These are phyloP conservation scores for Brassica incana DNA, from an alignment of 345 rosid species.

Conservation along the genomic window DNA sequence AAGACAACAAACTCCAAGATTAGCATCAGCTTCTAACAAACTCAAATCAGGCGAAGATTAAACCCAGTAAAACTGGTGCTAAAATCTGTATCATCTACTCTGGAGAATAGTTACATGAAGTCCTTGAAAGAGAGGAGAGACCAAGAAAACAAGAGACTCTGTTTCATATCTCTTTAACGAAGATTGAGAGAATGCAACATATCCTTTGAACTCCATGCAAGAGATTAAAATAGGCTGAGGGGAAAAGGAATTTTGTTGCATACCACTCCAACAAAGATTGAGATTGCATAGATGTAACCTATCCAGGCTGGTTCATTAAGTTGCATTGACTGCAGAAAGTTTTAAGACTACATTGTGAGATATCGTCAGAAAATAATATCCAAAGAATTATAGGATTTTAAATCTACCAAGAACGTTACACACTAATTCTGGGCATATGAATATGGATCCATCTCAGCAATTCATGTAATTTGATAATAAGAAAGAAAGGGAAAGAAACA, in stretches of 20 bases:
- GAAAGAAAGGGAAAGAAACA: constrained; percentile 21
- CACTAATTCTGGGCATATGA: background rate
- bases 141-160: background rate
- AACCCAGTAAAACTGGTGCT: background rate
- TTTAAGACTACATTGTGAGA: constrained; percentile 26
- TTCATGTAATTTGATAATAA: background rate
- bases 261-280: constrained; percentile 98
- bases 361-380: constrained; percentile 23
- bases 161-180: constrained; percentile 9
- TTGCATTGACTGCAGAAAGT: constrained; percentile 92
- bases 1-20: background rate
- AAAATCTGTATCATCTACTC: constrained; percentile 9
- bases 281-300: constrained; percentile 90
- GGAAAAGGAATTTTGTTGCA: constrained; percentile 32
- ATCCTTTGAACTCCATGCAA: constrained; percentile 41
- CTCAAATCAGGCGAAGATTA: background rate
- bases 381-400: constrained; percentile 14
- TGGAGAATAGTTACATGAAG: background rate
- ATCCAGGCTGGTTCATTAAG: constrained; percentile 86
- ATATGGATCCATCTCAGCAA: background rate
- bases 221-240: constrained; percentile 2
- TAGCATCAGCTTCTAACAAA: background rate
- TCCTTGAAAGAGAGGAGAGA: background rate
- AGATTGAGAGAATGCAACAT: constrained; percentile 10
- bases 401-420: constrained; percentile 23